These are phyloP conservation scores for Geotrichum citri-aurantii DNA, from an alignment of 1,139 yeast genomes.

Conservation along the genomic window DNA sequence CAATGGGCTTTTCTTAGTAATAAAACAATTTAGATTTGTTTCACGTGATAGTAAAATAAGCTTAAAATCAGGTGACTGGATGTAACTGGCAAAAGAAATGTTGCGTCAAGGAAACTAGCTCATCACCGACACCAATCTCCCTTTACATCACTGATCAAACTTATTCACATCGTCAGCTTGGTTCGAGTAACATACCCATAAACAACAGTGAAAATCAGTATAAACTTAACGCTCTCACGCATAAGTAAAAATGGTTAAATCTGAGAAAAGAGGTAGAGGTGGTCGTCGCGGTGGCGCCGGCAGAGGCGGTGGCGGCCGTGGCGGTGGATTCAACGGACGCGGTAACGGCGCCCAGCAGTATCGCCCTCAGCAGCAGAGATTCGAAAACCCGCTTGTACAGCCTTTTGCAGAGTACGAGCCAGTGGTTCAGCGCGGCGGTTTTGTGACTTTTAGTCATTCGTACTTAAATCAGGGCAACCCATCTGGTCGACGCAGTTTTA, in stretches of 20 bases:
- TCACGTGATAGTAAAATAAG: not conserved
- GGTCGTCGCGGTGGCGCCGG: not conserved
- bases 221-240: not conserved
- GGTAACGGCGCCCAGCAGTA: not conserved
- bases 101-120: not conserved
- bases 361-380: not conserved
- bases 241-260: not conserved
- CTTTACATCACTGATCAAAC: not conserved
- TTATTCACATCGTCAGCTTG: not conserved
- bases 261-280: not conserved
- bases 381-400: not conserved
- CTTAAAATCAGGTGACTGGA: not conserved
- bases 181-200: not conserved
- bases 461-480: not conserved
- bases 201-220: not conserved
- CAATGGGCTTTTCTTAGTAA: too few species aligned
- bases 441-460: not conserved
- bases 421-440: not conserved
- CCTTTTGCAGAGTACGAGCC: not conserved
- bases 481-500: not conserved
- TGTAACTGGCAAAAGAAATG: not conserved
- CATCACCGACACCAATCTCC: not conserved
- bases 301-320: not conserved
- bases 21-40: too few species aligned
- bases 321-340: not conserved